Base-by-base conservation (phyloP, 768 basidiomycete genomes). In the Nidularia pulvinata region DNA sequence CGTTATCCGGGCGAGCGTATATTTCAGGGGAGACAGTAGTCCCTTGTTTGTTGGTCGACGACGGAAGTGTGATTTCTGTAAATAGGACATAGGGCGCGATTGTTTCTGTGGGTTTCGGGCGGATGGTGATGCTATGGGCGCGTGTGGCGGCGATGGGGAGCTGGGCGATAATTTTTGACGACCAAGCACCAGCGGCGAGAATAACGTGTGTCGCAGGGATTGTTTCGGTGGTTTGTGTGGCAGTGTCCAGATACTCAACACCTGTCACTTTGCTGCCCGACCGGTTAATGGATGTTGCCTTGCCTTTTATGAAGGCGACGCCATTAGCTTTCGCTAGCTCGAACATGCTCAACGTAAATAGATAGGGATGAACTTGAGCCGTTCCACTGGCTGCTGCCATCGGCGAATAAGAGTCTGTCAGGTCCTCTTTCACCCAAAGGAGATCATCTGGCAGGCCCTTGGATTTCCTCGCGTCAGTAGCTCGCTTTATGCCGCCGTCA, bases 121-220 rank as follows among this genome's bases (percentile, higher is more conserved):
- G 80, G 57, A 90, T 81, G 6, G 82, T 83, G 61, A 92, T 79
- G 61, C 88, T 89, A 66, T 91, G 89, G 0, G 87, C 88, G 50
- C 89, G 85, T 5, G 79, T 84, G 43, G 78, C 79, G n/a, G 72
- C 61, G 58, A 91, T 77, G 13, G 86, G 85, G 32, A 90, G 75
- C 16, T 69, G 56, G 7, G 80, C 73, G 33, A 88, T 49, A 53
- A 95, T 65, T 7, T 63, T 62, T 6, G 90, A 76, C 0, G 91
- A 90, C 93, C 94, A 97, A 13, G 91, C 89, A 25, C 94, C 94
- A n/a, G 90, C 90, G 39, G 86, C 80, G 48, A 97, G 67, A 39
- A 96, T 73, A 56, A 94, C 82, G 52, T 87, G 77, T 7, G 88
- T 87, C 13, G 88, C 86, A 0, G 76, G 66, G 14, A 88, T 61